phyloP scores from a whole-genome alignment of 345 rosid genomes.

The Boechera stricta region DNA sequence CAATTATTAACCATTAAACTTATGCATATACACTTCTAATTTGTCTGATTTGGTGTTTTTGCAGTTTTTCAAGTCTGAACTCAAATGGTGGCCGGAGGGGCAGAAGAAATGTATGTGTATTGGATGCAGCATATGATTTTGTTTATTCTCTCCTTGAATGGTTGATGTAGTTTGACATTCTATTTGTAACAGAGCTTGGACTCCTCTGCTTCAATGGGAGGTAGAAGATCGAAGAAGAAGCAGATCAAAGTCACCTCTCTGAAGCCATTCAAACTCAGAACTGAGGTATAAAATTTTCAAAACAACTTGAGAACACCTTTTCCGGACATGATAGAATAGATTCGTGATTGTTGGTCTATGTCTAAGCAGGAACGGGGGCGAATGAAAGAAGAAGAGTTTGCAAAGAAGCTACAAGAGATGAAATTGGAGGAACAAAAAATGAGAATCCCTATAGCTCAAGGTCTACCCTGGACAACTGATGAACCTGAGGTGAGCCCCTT shows the following conservation, averaged over 20 bases:
- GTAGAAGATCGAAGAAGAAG: conserved; percentile 70
- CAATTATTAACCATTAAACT: not conserved
- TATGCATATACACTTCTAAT: not conserved
- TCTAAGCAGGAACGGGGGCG: conserved; percentile 77
- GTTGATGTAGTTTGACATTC: conserved; percentile 19
- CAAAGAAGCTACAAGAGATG: conserved; percentile 79
- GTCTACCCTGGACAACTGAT: conserved; percentile 96
- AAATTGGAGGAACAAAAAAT: conserved; percentile 64
- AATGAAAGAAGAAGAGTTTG: conserved; percentile 80
- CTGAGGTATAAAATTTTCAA: conserved; percentile 60
- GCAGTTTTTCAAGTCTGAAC: conserved; percentile 61
- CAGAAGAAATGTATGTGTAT: conserved; percentile 68
- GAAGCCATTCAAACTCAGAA: conserved; percentile 85
- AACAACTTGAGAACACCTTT: not conserved
- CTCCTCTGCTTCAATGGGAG: conserved; percentile 61
- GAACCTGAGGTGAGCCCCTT: conserved; percentile 76
- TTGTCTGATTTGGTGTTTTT: not conserved
- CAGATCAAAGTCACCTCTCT: conserved; percentile 61
- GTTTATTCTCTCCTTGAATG: not conserved
- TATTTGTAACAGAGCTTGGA: conserved; percentile 67
- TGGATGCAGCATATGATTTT: not conserved
- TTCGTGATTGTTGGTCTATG: conserved; percentile 13
- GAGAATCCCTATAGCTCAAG: conserved; percentile 87
- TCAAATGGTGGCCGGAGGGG: conserved; percentile 75
- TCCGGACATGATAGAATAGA: not conserved